Evolutionary conservation across 257 asterid species (phyloP), one percentile per base, ranked within the genome.

Genomic region (Scutellaria barbata): DNA sequence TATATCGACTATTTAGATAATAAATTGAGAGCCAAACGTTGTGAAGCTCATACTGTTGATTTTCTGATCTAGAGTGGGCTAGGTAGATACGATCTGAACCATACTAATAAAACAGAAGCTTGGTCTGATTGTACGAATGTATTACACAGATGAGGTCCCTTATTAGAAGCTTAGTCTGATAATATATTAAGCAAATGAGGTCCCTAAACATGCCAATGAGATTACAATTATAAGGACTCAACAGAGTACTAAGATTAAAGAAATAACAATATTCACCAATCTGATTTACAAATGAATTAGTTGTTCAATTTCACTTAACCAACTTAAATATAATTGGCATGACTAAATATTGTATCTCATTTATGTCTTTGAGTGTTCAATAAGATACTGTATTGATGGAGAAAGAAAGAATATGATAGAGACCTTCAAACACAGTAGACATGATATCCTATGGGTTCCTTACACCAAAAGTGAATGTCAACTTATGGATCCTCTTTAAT

Each of bases 401-500:
- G 59, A 14, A 52, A 46, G 22, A 68, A 56, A 54, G 41, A 22
- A 39, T 46, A 63, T 61, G 67, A 39, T 35, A 48, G 48, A 37
- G 33, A 7, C 47, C 52, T 17, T 61, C n/a, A 5, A 45, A 47
- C 50, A 55, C 43, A 55, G 12, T 42, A 40, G 50, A 68, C 55
- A 30, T 13, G 45, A 53, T 10, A 64, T 25, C 50, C 63, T 41
- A 22, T 16, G 62, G 35, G 45, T 65, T 51, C 58, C 58, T n/a
- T 58, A 59, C 45, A 69, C 16, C 55, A 73, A 58, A 58, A 60
- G n/a, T 41, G 35, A 35, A 66, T 62, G 42, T 46, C 8, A 13
- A 65, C 12, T 45, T 41, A 61, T 40, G 14, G 10, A 37, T 22
- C 20, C 10, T 5, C 33, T 6, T n/a, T 25, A 30, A 55, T 9